These are phyloP conservation scores for Albatrellus ellisii DNA, from an alignment of 768 basidiomycete species.

Conservation along the genomic window DNA sequence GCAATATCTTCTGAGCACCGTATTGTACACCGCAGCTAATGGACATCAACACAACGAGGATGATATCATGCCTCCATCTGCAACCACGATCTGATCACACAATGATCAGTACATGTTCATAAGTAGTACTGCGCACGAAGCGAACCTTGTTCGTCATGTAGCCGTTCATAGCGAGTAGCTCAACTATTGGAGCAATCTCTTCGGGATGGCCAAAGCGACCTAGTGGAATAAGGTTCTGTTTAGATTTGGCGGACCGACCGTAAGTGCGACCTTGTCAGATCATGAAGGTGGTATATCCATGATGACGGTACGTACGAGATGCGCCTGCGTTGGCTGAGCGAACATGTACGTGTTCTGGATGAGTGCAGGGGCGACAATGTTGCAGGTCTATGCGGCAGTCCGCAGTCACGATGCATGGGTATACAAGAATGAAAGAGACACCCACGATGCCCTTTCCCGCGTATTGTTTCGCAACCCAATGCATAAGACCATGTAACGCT, in stretches of 20 bases:
- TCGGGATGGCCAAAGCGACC: conserved; percentile 36
- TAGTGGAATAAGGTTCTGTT: conserved; percentile 33
- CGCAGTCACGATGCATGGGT: background rate
- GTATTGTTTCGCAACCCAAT: conserved; percentile 39
- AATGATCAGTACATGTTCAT: background rate
- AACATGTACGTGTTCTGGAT: conserved; percentile 40
- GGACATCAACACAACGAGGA: too few relatives aligned
- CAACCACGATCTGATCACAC: conserved; percentile 9
- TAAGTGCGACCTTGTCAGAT: background rate
- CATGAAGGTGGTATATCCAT: background rate
- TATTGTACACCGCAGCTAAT: too few relatives aligned
- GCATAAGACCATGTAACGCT: conserved; percentile 38
- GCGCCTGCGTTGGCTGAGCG: conserved; percentile 24
- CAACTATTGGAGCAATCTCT: conserved; percentile 39
- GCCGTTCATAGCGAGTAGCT: conserved; percentile 33
- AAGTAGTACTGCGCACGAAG: background rate
- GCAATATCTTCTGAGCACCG: too few relatives aligned
- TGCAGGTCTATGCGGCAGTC: conserved; percentile 26
- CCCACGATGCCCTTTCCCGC: conserved; percentile 37
- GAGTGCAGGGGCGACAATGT: conserved; percentile 39
- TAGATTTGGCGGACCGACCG: background rate
- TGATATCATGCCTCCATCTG: conserved; percentile 12
- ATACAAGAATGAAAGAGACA: background rate
- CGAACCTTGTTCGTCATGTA: conserved; percentile 48
- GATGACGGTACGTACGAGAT: conserved; percentile 17